Evolutionary conservation across 78 protist genomes (phyloP).

Genomic region (Isochrysis galbana): DNA sequence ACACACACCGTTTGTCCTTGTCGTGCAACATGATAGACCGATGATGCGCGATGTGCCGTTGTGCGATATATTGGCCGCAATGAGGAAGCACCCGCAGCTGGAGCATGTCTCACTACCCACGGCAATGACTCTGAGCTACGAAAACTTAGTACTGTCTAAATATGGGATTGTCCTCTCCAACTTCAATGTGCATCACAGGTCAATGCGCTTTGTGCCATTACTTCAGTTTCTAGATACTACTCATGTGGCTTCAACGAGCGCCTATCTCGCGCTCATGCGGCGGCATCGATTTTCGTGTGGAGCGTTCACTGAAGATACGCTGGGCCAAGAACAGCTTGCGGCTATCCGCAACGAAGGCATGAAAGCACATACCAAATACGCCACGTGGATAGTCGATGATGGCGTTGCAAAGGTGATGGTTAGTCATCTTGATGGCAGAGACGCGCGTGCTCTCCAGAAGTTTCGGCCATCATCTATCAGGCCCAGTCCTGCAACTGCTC

Average conservation of each 20-base stretch:
- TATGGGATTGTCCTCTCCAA: neutral
- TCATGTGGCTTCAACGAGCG: neutral
- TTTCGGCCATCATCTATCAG: too few relatives aligned
- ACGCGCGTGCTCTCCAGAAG: neutral
- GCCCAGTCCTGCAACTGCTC: too few relatives aligned
- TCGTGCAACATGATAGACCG: neutral
- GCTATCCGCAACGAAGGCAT: neutral
- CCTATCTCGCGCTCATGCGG: neutral
- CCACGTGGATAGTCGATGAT: neutral
- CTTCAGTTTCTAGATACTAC: neutral
- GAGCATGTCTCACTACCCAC: neutral
- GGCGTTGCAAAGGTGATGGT: neutral
- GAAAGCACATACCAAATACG: neutral
- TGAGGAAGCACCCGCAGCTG: neutral
- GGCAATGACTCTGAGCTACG: neutral
- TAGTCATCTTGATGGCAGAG: neutral
- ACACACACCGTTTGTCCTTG: neutral
- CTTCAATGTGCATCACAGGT: neutral
- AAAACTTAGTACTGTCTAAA: neutral
- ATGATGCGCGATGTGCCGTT: neutral
- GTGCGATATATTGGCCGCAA: neutral
- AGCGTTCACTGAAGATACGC: neutral
- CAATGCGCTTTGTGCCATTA: neutral
- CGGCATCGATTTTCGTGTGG: neutral
- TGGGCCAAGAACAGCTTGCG: neutral